These are phyloP conservation scores for Hirschfeldia incana DNA, from an alignment of 345 rosid species.

Conservation along the genomic window DNA sequence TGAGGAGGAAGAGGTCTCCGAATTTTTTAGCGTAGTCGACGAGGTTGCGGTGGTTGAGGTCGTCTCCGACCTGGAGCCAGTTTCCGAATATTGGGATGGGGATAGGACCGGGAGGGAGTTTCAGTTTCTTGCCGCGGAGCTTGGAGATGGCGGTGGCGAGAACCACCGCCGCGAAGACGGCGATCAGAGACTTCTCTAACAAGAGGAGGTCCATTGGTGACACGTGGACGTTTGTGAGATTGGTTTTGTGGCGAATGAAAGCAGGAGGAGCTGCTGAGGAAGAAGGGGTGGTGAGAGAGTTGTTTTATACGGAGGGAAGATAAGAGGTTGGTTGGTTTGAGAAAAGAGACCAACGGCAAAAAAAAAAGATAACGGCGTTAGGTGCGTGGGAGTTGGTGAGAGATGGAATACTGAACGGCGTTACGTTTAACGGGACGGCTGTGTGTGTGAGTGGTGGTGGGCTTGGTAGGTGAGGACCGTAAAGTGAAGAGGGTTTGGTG, in stretches of 20 bases:
- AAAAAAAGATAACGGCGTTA: slow-evolving; percentile 26
- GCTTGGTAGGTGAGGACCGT: slow-evolving; percentile 32
- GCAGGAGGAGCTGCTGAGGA: slow-evolving; percentile 34
- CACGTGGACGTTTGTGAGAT: background rate
- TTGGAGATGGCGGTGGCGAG: background rate
- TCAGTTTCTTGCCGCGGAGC: background rate
- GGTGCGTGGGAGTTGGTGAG: slow-evolving; percentile 33
- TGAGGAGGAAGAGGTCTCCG: background rate
- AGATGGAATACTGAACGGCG: slow-evolving; percentile 13
- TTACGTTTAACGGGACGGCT: slow-evolving; percentile 17
- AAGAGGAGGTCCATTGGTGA: background rate
- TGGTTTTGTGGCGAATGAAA: background rate
- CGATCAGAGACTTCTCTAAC: background rate
- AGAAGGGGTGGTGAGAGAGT: background rate
- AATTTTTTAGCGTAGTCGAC: background rate
- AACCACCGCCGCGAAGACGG: background rate
- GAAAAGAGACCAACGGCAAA: slow-evolving; percentile 23
- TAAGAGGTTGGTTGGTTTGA: slow-evolving; percentile 27
- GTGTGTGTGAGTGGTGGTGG: slow-evolving; percentile 18
- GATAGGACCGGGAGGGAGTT: background rate
- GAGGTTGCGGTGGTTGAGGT: background rate
- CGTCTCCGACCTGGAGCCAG: background rate
- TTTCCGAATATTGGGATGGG: background rate
- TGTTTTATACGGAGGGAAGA: slow-evolving; percentile 25
- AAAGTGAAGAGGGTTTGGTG: slow-evolving; percentile 32